Base-by-base conservation (phyloP, 352 stramenopile genomes). In the Elongisporangium anandrum region DNA sequence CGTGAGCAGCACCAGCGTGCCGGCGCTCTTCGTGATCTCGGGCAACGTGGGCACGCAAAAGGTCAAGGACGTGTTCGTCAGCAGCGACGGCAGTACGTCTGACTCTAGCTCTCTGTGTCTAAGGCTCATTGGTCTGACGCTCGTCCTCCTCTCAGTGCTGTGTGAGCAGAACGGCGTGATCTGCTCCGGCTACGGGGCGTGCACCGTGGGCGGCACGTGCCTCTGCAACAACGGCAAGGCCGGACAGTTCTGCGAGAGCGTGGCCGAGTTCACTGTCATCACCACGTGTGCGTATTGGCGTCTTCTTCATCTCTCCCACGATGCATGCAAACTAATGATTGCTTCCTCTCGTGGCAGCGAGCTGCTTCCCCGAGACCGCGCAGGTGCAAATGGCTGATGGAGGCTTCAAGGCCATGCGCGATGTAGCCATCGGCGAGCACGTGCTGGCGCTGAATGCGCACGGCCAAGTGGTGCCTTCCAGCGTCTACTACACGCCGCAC, bases 31-130 rank as follows among this genome's bases (percentile, higher is more conserved):
- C 26, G 54, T 92, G 15, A 70, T 93, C n/a, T 81, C 75, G 5
- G 84, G 84, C 26, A 92, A 88, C 56, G 66, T 85, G 8, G 81
- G 79, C 21, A 48, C 77, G 48, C 75, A 93, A 52, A 93, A 93
- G 52, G 75, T 87, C 19, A 86, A 87, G 61, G 79, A 93, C 61
- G 77, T 91, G 10, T 93, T 90, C 57, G 61, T 50, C 48, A 88
- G 70, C 65, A 73, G 63, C 52, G 77, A 90, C 51, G 79, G 66
- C n/a, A 87, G 84, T 93, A 60, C 53, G 80, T 81, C 19, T 41
- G 34, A 17, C 20, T 39, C 50, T 41, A 49, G 26, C 22, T 26
- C 9, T 26, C 23, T 0, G 17, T 54, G n/a, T 12, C 23, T 16
- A 34, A n/a, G 19, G 23, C 13, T 53, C 21, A 56, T 39, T 56